Base-by-base conservation (phyloP, 164 flowering plant genomes). In the Umbilicus rupestris region DNA sequence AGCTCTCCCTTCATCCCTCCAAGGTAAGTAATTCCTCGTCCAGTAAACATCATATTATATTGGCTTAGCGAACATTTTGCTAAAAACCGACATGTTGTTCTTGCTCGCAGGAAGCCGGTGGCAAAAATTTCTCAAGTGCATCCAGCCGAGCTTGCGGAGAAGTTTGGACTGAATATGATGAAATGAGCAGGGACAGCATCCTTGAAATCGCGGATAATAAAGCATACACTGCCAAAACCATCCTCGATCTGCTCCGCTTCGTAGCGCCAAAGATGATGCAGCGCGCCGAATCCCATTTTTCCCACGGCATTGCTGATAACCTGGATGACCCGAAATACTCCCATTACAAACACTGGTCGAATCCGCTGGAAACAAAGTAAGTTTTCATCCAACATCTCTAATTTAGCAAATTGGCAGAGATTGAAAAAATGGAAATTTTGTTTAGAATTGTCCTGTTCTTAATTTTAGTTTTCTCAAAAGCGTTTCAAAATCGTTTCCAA, bases 341-440 rank as follows among this genome's bases (percentile, higher is more conserved):
- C 20, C 86, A 89, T 73, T 81, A 81, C 79, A 89, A 84, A 72
- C 85, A 89, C 71, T 88, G 96, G 92, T 88, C 92, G 14, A 86
- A 89, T 82, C 96, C 92, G 20, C 82, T 89, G 24, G 96, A 89
- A 66, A 83, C 87, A 31, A 87, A 78, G 96, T 89, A 78, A 76
- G 88, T 20, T 62, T 29, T n/a, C 15, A 41, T n/a, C 5, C 10
- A 35, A 8, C n/a, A 10, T n/a, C n/a, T 35, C 15, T 3, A 37
- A 35, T 3, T 11, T 11, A n/a, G 22, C 14, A n/a, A n/a, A n/a
- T n/a, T n/a, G n/a, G n/a, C n/a, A n/a, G n/a, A n/a, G n/a, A n/a
- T n/a, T n/a, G n/a, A n/a, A n/a, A n/a, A n/a, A n/a, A n/a, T n/a
- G n/a, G n/a, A n/a, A n/a, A n/a, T n/a, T n/a, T n/a, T n/a, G n/a